Base-by-base conservation (phyloP, 495 filamentous ascomycete genomes). In the Entonaema liquescens region DNA sequence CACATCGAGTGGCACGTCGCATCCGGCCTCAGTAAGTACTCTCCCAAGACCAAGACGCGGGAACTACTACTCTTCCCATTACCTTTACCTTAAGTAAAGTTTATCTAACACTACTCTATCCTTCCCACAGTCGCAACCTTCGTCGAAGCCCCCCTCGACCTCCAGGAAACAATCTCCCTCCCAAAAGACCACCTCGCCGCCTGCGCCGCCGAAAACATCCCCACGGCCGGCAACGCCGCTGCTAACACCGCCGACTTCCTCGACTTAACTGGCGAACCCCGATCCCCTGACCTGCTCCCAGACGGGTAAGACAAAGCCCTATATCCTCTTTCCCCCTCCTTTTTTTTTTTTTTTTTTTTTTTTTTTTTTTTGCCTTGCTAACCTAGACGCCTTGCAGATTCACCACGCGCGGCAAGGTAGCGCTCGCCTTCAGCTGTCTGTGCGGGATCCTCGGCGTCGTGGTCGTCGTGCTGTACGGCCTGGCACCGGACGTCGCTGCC, bases 1-100 rank as follows among this genome's bases (percentile, higher is more conserved):
- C 89, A 92, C 70, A 88, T 92, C 65, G 89, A 90, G 71, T 92
- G 88, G 88, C 89, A 92, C 71, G 75, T 92, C 23, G 82, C 83
- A 13, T 86, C 84, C 11, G 92, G 92, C 29, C 86, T 95, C 1
- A 68, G 70, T 72, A 40, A 64, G 70, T 72, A 49, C 31, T 49
- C 25, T 1, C 42, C 44, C 2, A 12, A 47, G n/a, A n/a, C n/a
- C n/a, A n/a, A n/a, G n/a, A n/a, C n/a, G n/a, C n/a, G n/a, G n/a
- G n/a, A n/a, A n/a, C n/a, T n/a, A n/a, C n/a, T n/a, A n/a, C n/a
- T n/a, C n/a, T 12, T 17, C n/a, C 6, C 31, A 33, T 1, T 7
- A 2, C 31, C 31, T 9, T 33, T 33, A 33, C 31, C 31, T 33
- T 33, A 33, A n/a, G n/a, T n/a, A n/a, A n/a, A n/a, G n/a, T n/a